Base-by-base conservation (phyloP, 257 asterid genomes). In the Fraxinus americana region DNA sequence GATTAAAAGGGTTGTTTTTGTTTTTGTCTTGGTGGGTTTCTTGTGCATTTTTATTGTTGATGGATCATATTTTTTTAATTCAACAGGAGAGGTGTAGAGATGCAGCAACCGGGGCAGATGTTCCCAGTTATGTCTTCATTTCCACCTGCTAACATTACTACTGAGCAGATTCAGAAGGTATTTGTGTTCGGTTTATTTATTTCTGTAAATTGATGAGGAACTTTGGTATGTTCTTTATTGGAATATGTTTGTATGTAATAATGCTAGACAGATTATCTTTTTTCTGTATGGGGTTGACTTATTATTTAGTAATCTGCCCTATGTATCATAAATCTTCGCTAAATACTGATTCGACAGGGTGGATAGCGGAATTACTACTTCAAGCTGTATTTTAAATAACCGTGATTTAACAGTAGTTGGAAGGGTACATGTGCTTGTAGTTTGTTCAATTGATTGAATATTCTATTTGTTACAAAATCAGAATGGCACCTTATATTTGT, bases 121-220 rank as follows among this genome's bases (percentile, higher is more conserved):
- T 86, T 89, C 80, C 93, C 93, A 7, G 87, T 89, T 50, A 86
- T 91, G 94, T 91, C 97, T 29, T 87, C 97, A 67, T 91, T 89
- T 83, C 91, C 97, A 29, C 88, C 92, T 34, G 70, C 93, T 10
- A 89, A 82, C 84, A 91, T 94, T 79, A 94, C 97, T 76, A 91
- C 97, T 36, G 97, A 92, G 72, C 98, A 94, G 92, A 94, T 92
- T 90, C 97, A 94, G 83, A 92, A 92, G 97, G 50, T 43, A 43
- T 43, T 43, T 43, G 3, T 43, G 50, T 43, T 43, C 4, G 50
- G 50, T 2, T 43, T 43, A 43, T 43, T 43, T 11, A 43, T 43
- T 43, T 43, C 50, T 43, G 50, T 43, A 2, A 43, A 43, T 43
- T 12, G 17, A 43, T 43, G 50, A 43, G 8, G 34, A 63, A 16